phyloP scores from a whole-genome alignment of 2,329 filamentous ascomycete species.

The Diplocarpon mali region DNA sequence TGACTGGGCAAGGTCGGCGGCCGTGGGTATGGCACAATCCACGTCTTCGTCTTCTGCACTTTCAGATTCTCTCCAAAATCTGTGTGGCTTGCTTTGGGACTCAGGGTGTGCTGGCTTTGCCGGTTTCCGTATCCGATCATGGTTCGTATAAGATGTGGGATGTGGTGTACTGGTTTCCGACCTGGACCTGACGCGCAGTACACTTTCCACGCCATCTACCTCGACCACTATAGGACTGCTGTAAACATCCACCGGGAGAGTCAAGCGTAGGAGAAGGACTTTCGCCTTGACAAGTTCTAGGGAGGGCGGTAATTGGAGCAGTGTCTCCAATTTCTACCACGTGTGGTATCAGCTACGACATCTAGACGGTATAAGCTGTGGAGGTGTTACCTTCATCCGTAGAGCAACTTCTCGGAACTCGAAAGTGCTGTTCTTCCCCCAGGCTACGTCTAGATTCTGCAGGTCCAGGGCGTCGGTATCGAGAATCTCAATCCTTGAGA shows the following conservation, averaged over 20 bases:
- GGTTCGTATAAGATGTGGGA: constrained; percentile 28
- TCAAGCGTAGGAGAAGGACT: constrained; percentile 66
- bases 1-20: constrained; percentile 63
- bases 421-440: constrained; percentile 71
- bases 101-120: constrained; percentile 10
- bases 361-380: neutral
- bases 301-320: constrained; percentile 63
- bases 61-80: constrained; percentile 7
- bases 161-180: constrained; percentile 13
- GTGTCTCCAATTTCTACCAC: constrained; percentile 61
- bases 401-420: constrained; percentile 82
- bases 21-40: constrained; percentile 47
- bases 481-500: constrained; percentile 74
- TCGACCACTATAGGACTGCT: constrained; percentile 74
- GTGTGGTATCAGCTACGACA: neutral
- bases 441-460: constrained; percentile 72
- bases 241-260: constrained; percentile 79
- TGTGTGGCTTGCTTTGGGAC: neutral
- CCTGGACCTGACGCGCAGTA: constrained; percentile 41
- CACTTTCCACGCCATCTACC: constrained; percentile 68
- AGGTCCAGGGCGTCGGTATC: constrained; percentile 80
- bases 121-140: constrained; percentile 25
- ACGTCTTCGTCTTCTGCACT: constrained; percentile 14
- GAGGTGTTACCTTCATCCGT: constrained; percentile 54
- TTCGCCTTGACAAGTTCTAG: constrained; percentile 64